A percentile compares a stretch with the other conserved stretches of the same genome.
These are phyloP conservation scores for Neonectria hederae DNA, from an alignment of 2,329 filamentous ascomycete genomes.

Conservation along the genomic window DNA sequence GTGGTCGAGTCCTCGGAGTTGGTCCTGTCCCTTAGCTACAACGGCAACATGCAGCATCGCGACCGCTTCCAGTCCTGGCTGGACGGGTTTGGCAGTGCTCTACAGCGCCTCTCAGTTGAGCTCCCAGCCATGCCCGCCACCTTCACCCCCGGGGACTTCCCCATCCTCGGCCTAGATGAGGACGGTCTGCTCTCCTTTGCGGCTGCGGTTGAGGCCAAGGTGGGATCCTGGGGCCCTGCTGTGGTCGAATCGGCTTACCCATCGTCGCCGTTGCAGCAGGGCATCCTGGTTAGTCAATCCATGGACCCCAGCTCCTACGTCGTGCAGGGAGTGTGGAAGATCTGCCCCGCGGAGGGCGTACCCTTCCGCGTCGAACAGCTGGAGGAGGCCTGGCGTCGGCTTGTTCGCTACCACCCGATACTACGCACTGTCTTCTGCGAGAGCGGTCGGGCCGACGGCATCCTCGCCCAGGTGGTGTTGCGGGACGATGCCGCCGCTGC, in stretches of 20 bases:
- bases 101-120: background rate
- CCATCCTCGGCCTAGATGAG: background rate
- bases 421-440: background rate
- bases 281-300: conserved; percentile 11
- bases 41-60: background rate
- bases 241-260: conserved; percentile 4
- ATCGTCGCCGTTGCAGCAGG: conserved; percentile 14
- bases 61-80: background rate
- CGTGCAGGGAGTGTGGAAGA: background rate
- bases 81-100: background rate
- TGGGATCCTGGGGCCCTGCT: background rate
- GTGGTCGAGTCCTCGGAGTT: background rate
- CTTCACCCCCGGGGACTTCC: background rate
- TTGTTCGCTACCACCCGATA: background rate
- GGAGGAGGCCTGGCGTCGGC: background rate
- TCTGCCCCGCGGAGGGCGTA: background rate
- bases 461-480: background rate
- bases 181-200: background rate
- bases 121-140: background rate
- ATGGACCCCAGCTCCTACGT: background rate
- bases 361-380: background rate
- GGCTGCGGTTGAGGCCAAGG: background rate
- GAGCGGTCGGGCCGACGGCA: background rate
- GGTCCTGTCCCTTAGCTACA: background rate
- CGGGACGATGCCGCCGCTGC: background rate